Evolutionary conservation across 2,329 filamentous ascomycete genomes (phyloP).

Genomic region (Ophiostoma sp.): DNA sequence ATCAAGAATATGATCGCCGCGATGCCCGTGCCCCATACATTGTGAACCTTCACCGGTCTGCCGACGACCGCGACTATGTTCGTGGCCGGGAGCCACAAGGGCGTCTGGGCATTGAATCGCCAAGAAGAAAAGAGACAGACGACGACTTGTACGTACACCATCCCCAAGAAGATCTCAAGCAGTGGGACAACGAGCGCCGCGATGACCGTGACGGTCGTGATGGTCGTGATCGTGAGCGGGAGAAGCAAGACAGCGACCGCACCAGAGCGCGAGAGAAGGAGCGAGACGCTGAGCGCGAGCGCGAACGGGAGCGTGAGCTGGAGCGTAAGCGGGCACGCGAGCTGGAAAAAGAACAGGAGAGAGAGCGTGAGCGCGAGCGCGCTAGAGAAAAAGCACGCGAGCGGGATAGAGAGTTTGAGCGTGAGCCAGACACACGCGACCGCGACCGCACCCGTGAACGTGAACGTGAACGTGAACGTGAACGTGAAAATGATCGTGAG

Average conservation of each 20-base stretch:
- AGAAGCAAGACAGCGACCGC: slow-evolving; percentile 13
- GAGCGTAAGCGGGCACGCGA: slow-evolving; percentile 23
- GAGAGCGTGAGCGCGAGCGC: slow-evolving; percentile 11
- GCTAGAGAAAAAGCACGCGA: neutral
- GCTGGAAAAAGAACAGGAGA: slow-evolving; percentile 10
- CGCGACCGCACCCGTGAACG: slow-evolving; percentile 14
- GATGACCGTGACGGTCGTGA: slow-evolving; percentile 12
- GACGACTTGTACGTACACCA: slow-evolving; percentile 25
- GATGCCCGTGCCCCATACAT: neutral
- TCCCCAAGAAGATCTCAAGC: slow-evolving; percentile 22
- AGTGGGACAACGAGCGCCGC: slow-evolving; percentile 20
- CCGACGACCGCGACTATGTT: slow-evolving; percentile 16
- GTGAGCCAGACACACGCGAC: slow-evolving; percentile 7
- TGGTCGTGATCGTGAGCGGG: slow-evolving; percentile 2
- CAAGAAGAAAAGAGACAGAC: slow-evolving; percentile 22
- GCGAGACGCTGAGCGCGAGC: slow-evolving; percentile 21
- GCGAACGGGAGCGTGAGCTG: slow-evolving; percentile 21
- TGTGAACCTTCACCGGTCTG: neutral
- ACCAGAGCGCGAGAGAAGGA: slow-evolving; percentile 21
- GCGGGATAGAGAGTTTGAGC: slow-evolving; percentile 9
- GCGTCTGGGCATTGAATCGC: slow-evolving; percentile 22
- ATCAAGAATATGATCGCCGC: slow-evolving; percentile 14
- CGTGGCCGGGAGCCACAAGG: slow-evolving; percentile 16
- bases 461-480: slow-evolving; percentile 21
- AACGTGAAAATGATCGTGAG: slow-evolving; percentile 26